Conservation (phyloP, 2,329 filamentous ascomycete species). For the Aspergillus sp. region DNA sequence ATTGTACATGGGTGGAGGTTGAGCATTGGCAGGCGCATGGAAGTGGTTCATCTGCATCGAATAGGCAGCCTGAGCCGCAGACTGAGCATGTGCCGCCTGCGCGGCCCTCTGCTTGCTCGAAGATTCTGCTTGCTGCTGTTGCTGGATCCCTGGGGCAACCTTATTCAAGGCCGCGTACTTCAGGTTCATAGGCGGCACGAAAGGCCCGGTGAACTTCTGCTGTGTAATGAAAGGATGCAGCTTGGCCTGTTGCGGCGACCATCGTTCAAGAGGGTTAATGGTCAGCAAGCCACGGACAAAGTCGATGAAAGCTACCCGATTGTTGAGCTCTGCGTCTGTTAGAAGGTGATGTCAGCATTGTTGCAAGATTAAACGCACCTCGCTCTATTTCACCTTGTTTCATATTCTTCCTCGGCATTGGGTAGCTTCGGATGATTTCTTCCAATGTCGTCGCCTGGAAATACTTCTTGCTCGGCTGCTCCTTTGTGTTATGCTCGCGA, state of each 20-base stretch:
- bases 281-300: conserved; percentile 89
- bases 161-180: conserved; percentile 78
- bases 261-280: conserved; percentile 91
- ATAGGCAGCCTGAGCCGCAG: conserved; percentile 60
- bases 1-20: conserved; percentile 62
- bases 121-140: conserved; percentile 90
- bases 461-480: conserved; percentile 99
- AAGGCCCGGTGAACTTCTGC: conserved; percentile 90
- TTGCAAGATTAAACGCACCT: conserved; percentile 52
- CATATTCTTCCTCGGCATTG: conserved; percentile 99
- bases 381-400: conserved; percentile 92
- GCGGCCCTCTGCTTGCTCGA: conserved; percentile 80
- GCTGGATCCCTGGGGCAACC: conserved; percentile 85
- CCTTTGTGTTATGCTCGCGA: conserved; percentile 87
- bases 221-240: conserved; percentile 98
- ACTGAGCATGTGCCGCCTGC: conserved; percentile 57
- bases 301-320: conserved; percentile 93
- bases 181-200: conserved; percentile 93
- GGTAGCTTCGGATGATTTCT: conserved; percentile 95
- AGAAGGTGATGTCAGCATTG: conserved; percentile 7
- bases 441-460: conserved; percentile 89
- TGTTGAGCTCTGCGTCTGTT: conserved; percentile 76
- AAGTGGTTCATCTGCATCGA: conserved; percentile 52
- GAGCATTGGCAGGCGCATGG: conserved; percentile 38
- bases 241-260: conserved; percentile 96